phyloP scores from a whole-genome alignment of 345 rosid genomes.

The Firmiana major region DNA sequence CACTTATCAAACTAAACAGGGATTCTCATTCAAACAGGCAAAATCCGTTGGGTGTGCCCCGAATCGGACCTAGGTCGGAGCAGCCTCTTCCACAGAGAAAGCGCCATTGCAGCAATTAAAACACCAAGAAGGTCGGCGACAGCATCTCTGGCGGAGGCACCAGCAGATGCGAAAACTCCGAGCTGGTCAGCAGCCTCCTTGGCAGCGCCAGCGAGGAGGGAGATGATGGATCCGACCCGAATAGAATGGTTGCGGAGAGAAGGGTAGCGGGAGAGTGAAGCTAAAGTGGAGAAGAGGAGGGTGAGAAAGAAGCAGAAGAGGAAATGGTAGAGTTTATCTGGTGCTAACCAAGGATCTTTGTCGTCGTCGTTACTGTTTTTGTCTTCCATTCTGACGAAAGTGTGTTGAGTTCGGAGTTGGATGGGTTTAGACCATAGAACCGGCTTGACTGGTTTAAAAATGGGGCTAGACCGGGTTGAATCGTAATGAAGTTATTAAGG shows the following conservation, averaged over 20 bases:
- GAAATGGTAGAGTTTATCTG: constrained; percentile 80
- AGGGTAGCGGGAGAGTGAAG: constrained; percentile 46
- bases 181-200: constrained; percentile 90
- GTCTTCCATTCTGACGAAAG: neutral
- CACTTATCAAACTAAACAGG: neutral
- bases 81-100: constrained; percentile 28
- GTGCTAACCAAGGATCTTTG: constrained; percentile 79
- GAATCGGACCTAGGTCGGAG: constrained; percentile 20
- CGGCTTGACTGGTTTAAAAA: too few relatives aligned
- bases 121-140: constrained; percentile 72
- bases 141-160: constrained; percentile 79
- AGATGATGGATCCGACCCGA: constrained; percentile 58
- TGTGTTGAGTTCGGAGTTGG: neutral
- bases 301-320: constrained; percentile 72
- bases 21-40: constrained; percentile 44
- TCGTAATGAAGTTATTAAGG: too few relatives aligned
- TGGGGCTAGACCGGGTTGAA: too few relatives aligned
- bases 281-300: constrained; percentile 53
- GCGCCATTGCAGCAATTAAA: constrained; percentile 45
- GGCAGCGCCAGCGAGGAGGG: constrained; percentile 84
- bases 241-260: constrained; percentile 60
- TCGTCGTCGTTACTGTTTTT: neutral
- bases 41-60: constrained; percentile 36
- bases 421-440: too few relatives aligned
- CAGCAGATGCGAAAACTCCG: constrained; percentile 77